These are phyloP conservation scores for Colletotrichum tropicale DNA, from an alignment of 2,329 filamentous ascomycete species.

Conservation along the genomic window DNA sequence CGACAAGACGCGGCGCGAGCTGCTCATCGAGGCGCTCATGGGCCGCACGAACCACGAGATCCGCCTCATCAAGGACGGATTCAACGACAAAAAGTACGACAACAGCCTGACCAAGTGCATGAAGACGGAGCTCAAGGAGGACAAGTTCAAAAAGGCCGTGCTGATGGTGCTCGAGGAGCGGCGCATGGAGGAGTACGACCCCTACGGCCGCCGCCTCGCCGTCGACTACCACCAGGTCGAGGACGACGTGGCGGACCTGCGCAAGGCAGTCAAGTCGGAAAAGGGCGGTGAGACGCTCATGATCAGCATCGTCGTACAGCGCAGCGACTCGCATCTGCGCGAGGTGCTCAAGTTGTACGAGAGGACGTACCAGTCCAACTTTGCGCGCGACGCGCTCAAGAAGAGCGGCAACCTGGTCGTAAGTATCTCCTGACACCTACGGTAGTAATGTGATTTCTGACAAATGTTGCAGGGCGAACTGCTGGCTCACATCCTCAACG, in stretches of 20 bases:
- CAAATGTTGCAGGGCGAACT: conserved; percentile 77
- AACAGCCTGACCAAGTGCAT: conserved; percentile 85
- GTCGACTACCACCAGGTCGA: conserved; percentile 66
- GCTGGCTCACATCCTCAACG: conserved; percentile 93
- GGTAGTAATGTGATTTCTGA: background rate
- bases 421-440: conserved; percentile 46
- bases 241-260: conserved; percentile 75
- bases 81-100: conserved; percentile 89
- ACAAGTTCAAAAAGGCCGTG: conserved; percentile 93
- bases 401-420: conserved; percentile 94
- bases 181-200: conserved; percentile 81
- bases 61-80: conserved; percentile 81
- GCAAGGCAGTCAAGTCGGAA: conserved; percentile 70
- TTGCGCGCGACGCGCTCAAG: conserved; percentile 83
- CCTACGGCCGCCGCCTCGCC: conserved; percentile 60
- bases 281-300: conserved; percentile 88
- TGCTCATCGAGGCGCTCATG: conserved; percentile 93
- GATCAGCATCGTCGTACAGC: conserved; percentile 80
- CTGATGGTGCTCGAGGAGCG: conserved; percentile 82
- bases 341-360: conserved; percentile 83
- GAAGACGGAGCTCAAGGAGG: conserved; percentile 89
- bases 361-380: conserved; percentile 74
- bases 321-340: conserved; percentile 81
- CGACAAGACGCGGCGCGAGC: conserved; percentile 80
- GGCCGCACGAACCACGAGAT: conserved; percentile 90